Base-by-base conservation (phyloP, 768 basidiomycete species). In the Naganishia antarctica region DNA sequence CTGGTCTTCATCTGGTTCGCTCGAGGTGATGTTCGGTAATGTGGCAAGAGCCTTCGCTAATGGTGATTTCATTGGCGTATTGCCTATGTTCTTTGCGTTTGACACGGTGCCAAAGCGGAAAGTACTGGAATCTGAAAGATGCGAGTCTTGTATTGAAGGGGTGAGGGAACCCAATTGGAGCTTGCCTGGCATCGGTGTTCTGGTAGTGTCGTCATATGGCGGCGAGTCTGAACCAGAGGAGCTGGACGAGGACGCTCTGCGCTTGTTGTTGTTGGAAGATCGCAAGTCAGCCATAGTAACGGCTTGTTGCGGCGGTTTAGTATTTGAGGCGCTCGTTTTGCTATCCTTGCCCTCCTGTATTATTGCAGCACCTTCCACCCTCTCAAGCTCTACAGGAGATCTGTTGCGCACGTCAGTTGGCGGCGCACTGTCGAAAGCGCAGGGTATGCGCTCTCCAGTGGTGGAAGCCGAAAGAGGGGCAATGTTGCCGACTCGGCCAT, bases 251-350 rank as follows among this genome's bases (percentile, higher is more conserved):
- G 53, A 57, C 9, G 18, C 37, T 26, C 53, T 32, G 32, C 53
- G 53, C 37, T 57, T 57, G 4, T 34, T 37, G 28, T 60, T 60
- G 28, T 60, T 60, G 34, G 59, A 60, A 1, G 59, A 60, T 31
- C 45, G 32, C 41, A 60, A 25, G 43, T 60, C 59, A 16, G 59
- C 43, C 45, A 47, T 60, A 9, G 53, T 57, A 12, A 57, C 53
- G 6, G 53, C 53, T 34, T 57, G 53, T 34, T 57, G 53, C 23
- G 53, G 50, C 28, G 29, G 34, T 25, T 41, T 57, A 21, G 37
- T 8, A 11, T 57, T 37, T 21, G 23, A 3, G 9, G 23, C 23
- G 3, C 15, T 23, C 7, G 37, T 21, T 26, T 57, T 37, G 53
- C 34, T 40, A n/a, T 34, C 21, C 4, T 21, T 21, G 18, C 15